A percentile compares a stretch with the other conserved stretches of the same genome.
These are phyloP conservation scores for Sutorius australiensis DNA, from an alignment of 768 basidiomycete species.

Conservation along the genomic window DNA sequence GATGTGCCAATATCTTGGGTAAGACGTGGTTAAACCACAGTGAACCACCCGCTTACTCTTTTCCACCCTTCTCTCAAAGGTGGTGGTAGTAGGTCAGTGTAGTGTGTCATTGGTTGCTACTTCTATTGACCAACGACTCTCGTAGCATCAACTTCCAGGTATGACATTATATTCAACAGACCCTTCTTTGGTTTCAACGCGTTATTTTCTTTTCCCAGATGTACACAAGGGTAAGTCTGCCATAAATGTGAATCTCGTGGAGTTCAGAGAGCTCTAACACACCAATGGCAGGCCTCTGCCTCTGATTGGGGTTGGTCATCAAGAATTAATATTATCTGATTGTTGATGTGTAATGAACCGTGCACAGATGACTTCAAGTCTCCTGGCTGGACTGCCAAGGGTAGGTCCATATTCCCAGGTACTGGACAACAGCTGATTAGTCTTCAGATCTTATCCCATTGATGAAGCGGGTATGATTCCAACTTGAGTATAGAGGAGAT, in stretches of 20 bases:
- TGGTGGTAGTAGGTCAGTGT: conserved; percentile 50
- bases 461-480: conserved; percentile 58
- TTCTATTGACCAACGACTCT: conserved; percentile 1
- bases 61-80: conserved; percentile 26
- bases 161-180: background rate
- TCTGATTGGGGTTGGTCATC: conserved; percentile 59
- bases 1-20: conserved; percentile 66
- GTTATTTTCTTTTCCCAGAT: conserved; percentile 34
- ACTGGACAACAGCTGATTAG: background rate
- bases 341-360: background rate
- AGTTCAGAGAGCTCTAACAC: background rate
- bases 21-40: conserved; percentile 2
- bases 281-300: conserved; percentile 49
- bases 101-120: background rate
- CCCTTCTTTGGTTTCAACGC: background rate
- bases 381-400: conserved; percentile 63
- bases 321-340: background rate
- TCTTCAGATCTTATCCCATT: conserved; percentile 59
- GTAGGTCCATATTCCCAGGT: conserved; percentile 28
- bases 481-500: background rate
- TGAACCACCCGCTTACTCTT: background rate
- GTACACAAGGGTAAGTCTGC: conserved; percentile 53
- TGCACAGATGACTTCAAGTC: conserved; percentile 66
- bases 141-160: conserved; percentile 66
- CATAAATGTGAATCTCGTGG: background rate